Evolutionary conservation across 2,329 filamentous ascomycete species (phyloP).

Genomic region (Mycosphaerella sp.): DNA sequence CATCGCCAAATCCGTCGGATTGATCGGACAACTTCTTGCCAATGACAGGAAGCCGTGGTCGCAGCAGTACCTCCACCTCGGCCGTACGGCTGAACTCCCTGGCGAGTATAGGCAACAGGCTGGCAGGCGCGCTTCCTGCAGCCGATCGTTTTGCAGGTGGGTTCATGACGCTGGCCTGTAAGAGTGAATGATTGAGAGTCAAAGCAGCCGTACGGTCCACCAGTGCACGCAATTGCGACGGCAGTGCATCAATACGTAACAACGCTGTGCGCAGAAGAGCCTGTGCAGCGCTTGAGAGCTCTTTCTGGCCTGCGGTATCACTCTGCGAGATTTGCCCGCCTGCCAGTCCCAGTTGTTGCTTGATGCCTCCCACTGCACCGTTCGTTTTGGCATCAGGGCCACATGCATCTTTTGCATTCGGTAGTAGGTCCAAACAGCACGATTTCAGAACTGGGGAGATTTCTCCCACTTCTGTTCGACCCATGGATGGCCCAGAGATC

Average conservation of each 20-base stretch:
- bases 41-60: conserved; percentile 44
- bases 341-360: conserved; percentile 20
- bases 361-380: conserved; percentile 15
- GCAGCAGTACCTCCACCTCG: conserved; percentile 65
- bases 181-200: conserved; percentile 60
- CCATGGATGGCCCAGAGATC: conserved; percentile 59
- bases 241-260: conserved; percentile 59
- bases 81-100: conserved; percentile 57
- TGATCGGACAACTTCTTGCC: conserved; percentile 13
- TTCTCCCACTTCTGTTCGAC: conserved; percentile 59
- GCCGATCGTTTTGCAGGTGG: conserved; percentile 54
- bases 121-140: conserved; percentile 48
- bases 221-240: conserved; percentile 65
- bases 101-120: conserved; percentile 73
- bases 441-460: conserved; percentile 57
- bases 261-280: conserved; percentile 55
- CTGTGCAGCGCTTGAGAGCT: conserved; percentile 53
- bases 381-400: conserved; percentile 1
- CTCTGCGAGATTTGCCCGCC: conserved; percentile 10
- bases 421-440: conserved; percentile 70
- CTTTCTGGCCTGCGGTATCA: conserved; percentile 34
- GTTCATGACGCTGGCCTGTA: conserved; percentile 77
- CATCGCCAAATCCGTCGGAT: conserved; percentile 1
- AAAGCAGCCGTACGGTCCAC: conserved; percentile 78
- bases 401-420: conserved; percentile 31